phyloP scores from a whole-genome alignment of 2,329 filamentous ascomycete species.

The Cephalotrichum gorgonifer region DNA sequence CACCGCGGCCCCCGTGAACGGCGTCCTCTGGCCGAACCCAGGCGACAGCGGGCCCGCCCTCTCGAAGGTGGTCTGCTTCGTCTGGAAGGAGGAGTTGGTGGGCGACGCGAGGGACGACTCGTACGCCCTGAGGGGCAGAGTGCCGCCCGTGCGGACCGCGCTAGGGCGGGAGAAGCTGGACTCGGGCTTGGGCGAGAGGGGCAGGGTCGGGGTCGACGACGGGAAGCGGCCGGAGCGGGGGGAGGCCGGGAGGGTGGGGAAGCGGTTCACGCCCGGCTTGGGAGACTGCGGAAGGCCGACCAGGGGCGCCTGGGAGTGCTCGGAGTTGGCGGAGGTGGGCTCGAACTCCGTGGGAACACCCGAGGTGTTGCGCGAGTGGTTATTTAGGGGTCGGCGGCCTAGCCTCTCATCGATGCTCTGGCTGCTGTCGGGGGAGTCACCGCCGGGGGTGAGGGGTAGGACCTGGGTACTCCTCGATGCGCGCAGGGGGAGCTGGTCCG shows the following conservation, averaged over 20 bases:
- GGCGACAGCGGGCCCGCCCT: constrained; percentile 42
- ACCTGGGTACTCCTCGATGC: constrained; percentile 15
- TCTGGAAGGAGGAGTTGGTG: constrained; percentile 31
- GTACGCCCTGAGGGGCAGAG: constrained; percentile 51
- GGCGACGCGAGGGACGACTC: constrained; percentile 46
- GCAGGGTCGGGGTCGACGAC: constrained; percentile 25
- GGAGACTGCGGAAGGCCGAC: constrained; percentile 29
- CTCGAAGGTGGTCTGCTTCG: constrained; percentile 57
- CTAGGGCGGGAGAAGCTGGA: constrained; percentile 38
- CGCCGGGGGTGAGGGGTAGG: constrained; percentile 28
- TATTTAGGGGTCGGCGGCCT: constrained; percentile 18
- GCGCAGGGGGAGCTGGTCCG: constrained; percentile 21
- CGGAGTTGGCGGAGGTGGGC: constrained; percentile 33
- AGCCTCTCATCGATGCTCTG: constrained; percentile 39
- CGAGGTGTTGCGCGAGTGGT: constrained; percentile 26
- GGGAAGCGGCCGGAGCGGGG: constrained; percentile 10
- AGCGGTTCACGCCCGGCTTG: constrained; percentile 23
- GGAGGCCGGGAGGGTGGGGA: constrained; percentile 15
- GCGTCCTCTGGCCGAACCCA: constrained; percentile 45
- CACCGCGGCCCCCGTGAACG: constrained; percentile 48
- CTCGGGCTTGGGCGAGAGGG: constrained; percentile 39
- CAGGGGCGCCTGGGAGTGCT: constrained; percentile 37
- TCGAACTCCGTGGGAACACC: constrained; percentile 26
- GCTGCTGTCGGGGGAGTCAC: constrained; percentile 34
- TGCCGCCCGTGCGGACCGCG: constrained; percentile 43